These are phyloP conservation scores for Lenwebbia sp. DNA, from an alignment of 345 rosid genomes.

Conservation along the genomic window DNA sequence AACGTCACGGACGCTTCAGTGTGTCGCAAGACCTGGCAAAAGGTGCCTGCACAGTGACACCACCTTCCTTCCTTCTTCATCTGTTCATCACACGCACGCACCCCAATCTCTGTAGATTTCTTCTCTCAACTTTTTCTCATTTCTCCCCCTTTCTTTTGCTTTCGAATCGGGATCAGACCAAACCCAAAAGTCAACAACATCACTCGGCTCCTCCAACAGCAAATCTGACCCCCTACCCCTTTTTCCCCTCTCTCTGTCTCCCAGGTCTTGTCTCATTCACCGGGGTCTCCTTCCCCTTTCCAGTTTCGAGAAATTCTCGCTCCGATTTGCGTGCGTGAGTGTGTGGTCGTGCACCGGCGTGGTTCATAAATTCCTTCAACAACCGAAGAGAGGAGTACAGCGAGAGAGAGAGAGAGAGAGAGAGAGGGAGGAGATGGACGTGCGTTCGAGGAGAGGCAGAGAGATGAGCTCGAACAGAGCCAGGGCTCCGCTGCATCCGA, in stretches of 20 bases:
- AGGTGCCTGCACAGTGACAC: not conserved
- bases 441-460: conserved; percentile 19
- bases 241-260: not conserved
- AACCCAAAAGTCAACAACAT: not conserved
- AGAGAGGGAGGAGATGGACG: conserved; percentile 10
- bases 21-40: not conserved
- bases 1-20: not conserved
- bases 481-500: conserved; percentile 16
- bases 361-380: not conserved
- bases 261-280: not conserved
- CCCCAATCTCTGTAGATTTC: not conserved
- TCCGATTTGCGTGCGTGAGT: not conserved
- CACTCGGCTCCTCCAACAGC: not conserved
- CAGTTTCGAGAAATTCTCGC: not conserved
- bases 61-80: not conserved
- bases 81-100: no score
- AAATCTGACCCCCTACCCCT: not conserved
- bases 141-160: not conserved
- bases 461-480: conserved; percentile 36
- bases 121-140: not conserved
- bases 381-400: not conserved
- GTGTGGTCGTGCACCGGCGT: not conserved
- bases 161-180: not conserved
- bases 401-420: not conserved
- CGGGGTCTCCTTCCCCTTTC: not conserved